A percentile compares a stretch with the other conserved stretches of the same genome.
Evolutionary conservation across 345 rosid species (phyloP).

Genomic region (Balakata baccata): DNA sequence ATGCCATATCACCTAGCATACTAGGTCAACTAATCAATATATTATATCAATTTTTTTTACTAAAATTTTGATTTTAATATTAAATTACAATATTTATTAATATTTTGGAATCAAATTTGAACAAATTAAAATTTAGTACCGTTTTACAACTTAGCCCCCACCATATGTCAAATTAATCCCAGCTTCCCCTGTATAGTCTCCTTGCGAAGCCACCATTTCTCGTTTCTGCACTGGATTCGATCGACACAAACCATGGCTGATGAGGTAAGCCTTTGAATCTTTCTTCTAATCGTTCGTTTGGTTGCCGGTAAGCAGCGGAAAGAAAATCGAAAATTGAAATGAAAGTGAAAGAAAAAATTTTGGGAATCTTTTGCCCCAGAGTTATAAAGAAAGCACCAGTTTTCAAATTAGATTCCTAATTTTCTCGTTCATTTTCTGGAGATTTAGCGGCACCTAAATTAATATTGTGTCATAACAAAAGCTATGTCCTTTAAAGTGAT

Average conservation of each 20-base stretch:
- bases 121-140: too few relatives aligned
- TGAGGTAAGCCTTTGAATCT: conserved; percentile 4
- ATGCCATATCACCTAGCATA: too few relatives aligned
- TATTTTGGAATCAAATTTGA: too few relatives aligned
- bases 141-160: too few relatives aligned
- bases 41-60: too few relatives aligned
- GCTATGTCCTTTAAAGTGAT: background rate
- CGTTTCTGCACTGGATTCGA: background rate
- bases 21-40: too few relatives aligned
- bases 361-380: background rate
- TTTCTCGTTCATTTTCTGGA: background rate
- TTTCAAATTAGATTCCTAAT: background rate
- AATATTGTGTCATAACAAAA: background rate
- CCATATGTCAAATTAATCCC: too few relatives aligned
- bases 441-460: background rate
- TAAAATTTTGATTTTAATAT: too few relatives aligned
- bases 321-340: background rate
- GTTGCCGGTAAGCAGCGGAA: background rate
- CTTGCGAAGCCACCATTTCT: background rate
- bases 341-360: background rate
- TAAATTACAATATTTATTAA: too few relatives aligned
- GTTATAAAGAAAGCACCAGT: background rate
- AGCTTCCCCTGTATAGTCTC: background rate
- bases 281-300: background rate
- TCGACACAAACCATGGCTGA: conserved; percentile 3